Conservation (phyloP, 345 rosid genomes). For the Citrus sinensis region DNA sequence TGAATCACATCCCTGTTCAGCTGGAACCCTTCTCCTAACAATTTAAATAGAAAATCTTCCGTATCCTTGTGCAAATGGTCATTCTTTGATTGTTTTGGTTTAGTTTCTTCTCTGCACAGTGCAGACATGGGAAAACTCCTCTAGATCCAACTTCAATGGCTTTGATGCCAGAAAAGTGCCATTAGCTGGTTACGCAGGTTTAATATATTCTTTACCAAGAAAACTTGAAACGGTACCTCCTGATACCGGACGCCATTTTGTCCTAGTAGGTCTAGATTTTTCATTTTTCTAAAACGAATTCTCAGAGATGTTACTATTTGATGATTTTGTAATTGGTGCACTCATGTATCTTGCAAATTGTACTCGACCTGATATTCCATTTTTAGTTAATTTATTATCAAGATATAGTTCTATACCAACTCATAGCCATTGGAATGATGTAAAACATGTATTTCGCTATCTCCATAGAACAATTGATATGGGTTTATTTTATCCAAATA, state of each 20-base stretch:
- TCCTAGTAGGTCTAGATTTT: constrained; percentile 27
- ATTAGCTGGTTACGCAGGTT: constrained; percentile 26
- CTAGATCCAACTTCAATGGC: constrained; percentile 46
- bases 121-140: constrained; percentile 25
- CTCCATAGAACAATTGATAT: no score
- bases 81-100: constrained; percentile 12
- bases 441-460: no score
- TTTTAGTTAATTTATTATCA: no score
- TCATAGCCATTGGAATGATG: no score
- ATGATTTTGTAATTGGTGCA: no score
- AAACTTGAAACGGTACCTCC: constrained; percentile 47
- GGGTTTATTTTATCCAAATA: no score
- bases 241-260: constrained; percentile 40
- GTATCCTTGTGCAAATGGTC: constrained; percentile 32
- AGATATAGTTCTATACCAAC: no score
- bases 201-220: constrained; percentile 40
- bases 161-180: constrained; percentile 25
- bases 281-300: constrained; percentile 21
- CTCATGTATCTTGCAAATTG: no score
- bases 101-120: constrained; percentile 25
- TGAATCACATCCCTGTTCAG: constrained; percentile 32
- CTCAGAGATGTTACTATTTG: constrained; percentile 1
- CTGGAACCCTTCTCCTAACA: constrained; percentile 47
- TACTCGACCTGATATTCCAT: no score
- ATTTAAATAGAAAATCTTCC: constrained; percentile 46